Percentiles rank a stretch among this genome's conserved stretches.
These are phyloP conservation scores for Annulohypoxylon stygium DNA, from an alignment of 495 filamentous ascomycete species.

Conservation along the genomic window DNA sequence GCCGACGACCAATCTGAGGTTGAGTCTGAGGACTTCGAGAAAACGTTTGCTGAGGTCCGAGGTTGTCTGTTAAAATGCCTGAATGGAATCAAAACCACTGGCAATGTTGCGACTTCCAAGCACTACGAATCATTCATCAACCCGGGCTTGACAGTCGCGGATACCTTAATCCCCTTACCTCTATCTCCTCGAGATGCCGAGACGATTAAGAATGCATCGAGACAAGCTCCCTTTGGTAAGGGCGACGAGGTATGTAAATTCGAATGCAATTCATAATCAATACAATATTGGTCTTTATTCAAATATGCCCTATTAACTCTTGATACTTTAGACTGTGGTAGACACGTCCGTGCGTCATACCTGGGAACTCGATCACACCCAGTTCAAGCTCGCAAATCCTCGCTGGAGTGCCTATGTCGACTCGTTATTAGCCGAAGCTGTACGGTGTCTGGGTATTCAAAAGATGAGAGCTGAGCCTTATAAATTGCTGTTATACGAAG, in stretches of 20 bases:
- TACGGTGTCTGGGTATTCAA: slow-evolving; percentile 64
- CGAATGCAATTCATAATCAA: too few relatives aligned
- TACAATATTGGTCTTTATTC: too few relatives aligned
- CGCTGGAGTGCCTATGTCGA: slow-evolving; percentile 61
- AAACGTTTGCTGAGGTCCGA: too few relatives aligned
- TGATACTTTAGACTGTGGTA: slow-evolving; percentile 54
- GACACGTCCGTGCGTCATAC: slow-evolving; percentile 61
- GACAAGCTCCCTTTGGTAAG: slow-evolving; percentile 62
- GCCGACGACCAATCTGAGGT: too few relatives aligned
- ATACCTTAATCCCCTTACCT: slow-evolving; percentile 59
- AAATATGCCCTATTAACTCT: too few relatives aligned
- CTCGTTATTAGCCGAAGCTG: slow-evolving; percentile 62
- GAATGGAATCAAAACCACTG: slow-evolving; percentile 23
- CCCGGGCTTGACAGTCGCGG: slow-evolving; percentile 56
- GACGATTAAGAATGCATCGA: slow-evolving; percentile 51
- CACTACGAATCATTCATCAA: slow-evolving; percentile 39
- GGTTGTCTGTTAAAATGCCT: slow-evolving; percentile 22
- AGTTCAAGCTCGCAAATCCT: slow-evolving; percentile 60
- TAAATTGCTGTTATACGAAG: slow-evolving; percentile 64
- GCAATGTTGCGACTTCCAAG: slow-evolving; percentile 26
- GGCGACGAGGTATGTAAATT: too few relatives aligned
- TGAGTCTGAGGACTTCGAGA: too few relatives aligned
- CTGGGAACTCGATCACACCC: slow-evolving; percentile 61
- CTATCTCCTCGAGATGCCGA: slow-evolving; percentile 55
- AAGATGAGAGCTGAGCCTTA: slow-evolving; percentile 65